Evolutionary conservation across 1,284 basidiomycete species (phyloP), one percentile per base, ranked within the genome.

Genomic region (Melampsora abietis-canadensis): DNA sequence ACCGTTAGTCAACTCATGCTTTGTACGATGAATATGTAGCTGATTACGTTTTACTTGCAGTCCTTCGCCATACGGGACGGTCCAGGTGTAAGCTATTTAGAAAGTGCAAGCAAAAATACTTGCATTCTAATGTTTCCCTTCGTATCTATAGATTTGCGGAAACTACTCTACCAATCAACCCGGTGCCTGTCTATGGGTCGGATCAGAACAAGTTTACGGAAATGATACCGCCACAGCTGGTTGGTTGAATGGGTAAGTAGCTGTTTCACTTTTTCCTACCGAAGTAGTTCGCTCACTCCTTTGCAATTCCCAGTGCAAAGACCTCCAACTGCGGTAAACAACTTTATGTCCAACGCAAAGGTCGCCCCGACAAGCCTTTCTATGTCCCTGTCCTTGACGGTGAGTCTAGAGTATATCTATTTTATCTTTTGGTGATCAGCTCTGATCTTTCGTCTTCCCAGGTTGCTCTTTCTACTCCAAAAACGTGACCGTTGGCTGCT

Each of bases 171-270:
- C 31, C 27, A 24, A 47, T 21, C 44, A 66, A 46, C 37, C 40
- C 44, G 65, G 65, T 27, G 65, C 47, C 1, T 66, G 65, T 66
- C 65, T 66, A n/a, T 66, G 65, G 65, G 19, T 30, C 27, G 60
- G 60, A 62, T n/a, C 51, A 54, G 51, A 54, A 27, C 51, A 54
- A 54, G 51, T 21, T 8, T 21, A 57, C 51, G 51, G 51, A 57
- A 27, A 57, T 57, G 51, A 57, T n/a, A 21, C 51, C 51, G 12
- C 17, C 51, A 57, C 51, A 21, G 17, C 51, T 27, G 51, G 51
- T 10, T 57, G 51, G 51, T 21, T 57, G 27, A 57, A 57, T 21
- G 51, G 27, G 51, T 57, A 21, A 21, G n/a, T 21, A 27, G 19
- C 21, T n/a, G 19, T 54, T 21, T 19, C 10, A 14, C 2, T 54